Conservation (phyloP, 768 basidiomycete genomes). For the Amylocystis lapponica region DNA sequence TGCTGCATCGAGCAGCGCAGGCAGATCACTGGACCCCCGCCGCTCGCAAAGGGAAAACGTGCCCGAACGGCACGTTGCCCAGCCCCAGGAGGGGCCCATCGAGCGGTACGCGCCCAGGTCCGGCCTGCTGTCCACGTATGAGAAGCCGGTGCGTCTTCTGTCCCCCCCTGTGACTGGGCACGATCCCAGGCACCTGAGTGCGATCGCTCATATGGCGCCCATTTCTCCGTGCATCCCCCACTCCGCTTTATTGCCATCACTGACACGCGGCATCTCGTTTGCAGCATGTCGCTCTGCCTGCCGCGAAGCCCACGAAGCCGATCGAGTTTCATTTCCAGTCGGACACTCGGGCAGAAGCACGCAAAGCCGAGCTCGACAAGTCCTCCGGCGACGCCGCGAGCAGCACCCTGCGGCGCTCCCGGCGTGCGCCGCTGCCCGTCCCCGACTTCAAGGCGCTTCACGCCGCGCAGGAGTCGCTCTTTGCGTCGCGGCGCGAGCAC, state of each 20-base stretch:
- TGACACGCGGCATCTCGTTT: too few species aligned
- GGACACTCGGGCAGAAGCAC: constrained; percentile 43
- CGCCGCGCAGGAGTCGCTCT: constrained; percentile 34
- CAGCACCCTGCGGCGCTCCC: constrained; percentile 8
- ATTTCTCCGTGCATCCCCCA: too few species aligned
- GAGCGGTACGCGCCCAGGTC: constrained; percentile 9
- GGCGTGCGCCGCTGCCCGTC: constrained; percentile 26
- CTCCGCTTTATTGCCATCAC: too few species aligned
- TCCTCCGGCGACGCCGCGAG: constrained; percentile 7
- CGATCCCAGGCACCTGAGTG: too few species aligned
- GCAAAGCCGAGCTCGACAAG: constrained; percentile 34
- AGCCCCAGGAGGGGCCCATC: too few species aligned
- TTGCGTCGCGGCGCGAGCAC: constrained; percentile 41
- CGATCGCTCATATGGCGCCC: too few species aligned
- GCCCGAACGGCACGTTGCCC: constrained; percentile 8
- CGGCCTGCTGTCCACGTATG: constrained; percentile 20
- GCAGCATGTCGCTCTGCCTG: constrained; percentile 11
- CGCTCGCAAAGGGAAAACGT: constrained; percentile 8
- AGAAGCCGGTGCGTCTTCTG: constrained; percentile 28
- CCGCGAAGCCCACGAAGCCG: constrained; percentile 29
- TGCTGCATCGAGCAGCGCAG: constrained; percentile 3
- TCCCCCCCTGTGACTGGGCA: too few species aligned
- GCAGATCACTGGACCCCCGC: constrained; percentile 14
- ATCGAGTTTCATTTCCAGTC: constrained; percentile 48
- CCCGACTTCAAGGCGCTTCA: constrained; percentile 55